Conservation (phyloP, 371 early-diverging fungal genomes). For the Lichtheimia ramosa region DNA sequence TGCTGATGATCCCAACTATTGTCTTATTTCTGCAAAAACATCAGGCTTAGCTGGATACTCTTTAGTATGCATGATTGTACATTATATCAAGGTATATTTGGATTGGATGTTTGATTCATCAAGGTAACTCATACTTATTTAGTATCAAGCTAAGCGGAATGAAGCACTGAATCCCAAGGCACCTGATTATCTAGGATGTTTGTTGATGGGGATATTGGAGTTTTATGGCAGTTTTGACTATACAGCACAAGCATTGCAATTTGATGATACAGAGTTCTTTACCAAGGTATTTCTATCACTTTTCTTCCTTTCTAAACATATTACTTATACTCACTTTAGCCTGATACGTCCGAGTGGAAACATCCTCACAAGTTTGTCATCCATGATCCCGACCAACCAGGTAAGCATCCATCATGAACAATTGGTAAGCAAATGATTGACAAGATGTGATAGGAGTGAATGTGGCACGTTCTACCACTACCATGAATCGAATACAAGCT, state of each 20-base stretch:
- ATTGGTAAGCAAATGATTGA: not conserved
- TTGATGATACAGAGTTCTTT: not conserved
- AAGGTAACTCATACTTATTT: not conserved
- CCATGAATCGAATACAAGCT: not conserved
- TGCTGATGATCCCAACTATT: not conserved
- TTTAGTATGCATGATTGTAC: not conserved
- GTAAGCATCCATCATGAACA: not conserved
- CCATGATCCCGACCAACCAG: not conserved
- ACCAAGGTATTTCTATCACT: not conserved
- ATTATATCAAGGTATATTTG: not conserved
- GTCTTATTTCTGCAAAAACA: not conserved
- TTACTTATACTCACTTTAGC: not conserved
- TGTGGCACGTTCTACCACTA: slow-evolving; percentile 1
- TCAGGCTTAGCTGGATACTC: not conserved
- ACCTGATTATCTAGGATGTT: not conserved
- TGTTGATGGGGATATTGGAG: not conserved
- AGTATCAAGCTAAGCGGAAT: not conserved
- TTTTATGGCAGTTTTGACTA: not conserved
- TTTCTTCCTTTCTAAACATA: not conserved
- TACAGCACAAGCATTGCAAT: not conserved
- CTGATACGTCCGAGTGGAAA: not conserved
- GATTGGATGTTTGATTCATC: not conserved
- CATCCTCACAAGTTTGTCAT: not conserved
- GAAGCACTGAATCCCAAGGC: not conserved
- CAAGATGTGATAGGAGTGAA: not conserved